Evolutionary conservation across 208 protist genomes (phyloP), one percentile per base, ranked within the genome.

Genomic region (Novymonas esmeraldas): DNA sequence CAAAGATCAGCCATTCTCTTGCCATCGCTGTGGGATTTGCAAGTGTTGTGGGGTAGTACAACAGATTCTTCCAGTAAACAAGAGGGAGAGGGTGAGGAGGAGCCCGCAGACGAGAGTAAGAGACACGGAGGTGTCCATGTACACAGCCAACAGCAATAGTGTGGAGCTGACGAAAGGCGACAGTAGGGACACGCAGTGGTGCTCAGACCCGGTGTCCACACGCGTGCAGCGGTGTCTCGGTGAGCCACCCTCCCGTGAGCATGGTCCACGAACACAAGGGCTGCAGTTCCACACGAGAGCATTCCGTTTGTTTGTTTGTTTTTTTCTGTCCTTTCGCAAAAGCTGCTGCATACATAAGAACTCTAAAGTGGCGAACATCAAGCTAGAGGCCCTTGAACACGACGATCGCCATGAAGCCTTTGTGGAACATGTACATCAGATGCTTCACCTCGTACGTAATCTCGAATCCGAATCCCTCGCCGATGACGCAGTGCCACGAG

Each of bases 381-480:
- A 6, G 34, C 20, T 87, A 97, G 11, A 95, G 66, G 4, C 92
- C 92, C 68, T 98, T 98, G 72, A 98, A 98, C n/a, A 98, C 78
- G 10, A 98, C 92, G 55, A 98, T 92, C 20, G 93, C 92, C 50
- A 98, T 58, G 64, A 90, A 88, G 24, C 95, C 95, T 34, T 87
- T 93, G 76, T 96, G 93, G 64, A 94, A 98, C 90, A 98, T 95
- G 76, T 97, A 98, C 78, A 98, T 90, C 6, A 98, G 76, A 41
- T 98, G 91, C 72, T 98, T 98, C 79, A 95, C 84, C 72, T 98
- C 92, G 59, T 97, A 95, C 13, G 88, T 95, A 42, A 98, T 96
- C 60, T 95, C 87, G 67, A 98, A 98, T 6, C 93, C 93, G 54
- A 97, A 98, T 14, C 95, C 95, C 61, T 98, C 89, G 11, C 97